Evolutionary conservation across 176 grass and related monocot genomes (phyloP).

Genomic region (Triticum monococcum): DNA sequence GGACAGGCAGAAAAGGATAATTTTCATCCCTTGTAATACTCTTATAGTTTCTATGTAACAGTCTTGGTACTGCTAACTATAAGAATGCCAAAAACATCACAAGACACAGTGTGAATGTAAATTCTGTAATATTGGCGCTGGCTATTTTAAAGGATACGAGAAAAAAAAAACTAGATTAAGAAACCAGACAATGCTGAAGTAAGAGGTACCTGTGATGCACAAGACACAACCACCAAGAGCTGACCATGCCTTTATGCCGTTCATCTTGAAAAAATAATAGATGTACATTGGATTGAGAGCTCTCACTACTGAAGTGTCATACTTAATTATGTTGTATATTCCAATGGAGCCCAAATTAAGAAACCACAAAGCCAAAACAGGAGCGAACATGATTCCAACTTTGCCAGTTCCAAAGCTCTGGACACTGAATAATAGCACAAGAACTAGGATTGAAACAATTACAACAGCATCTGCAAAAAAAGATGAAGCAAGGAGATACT

Average conservation of each 20-base stretch:
- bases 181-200: neutral
- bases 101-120: conserved; percentile 5
- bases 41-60: neutral
- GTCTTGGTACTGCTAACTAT: neutral
- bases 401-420: conserved; percentile 99
- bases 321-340: conserved; percentile 83
- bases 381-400: conserved; percentile 94
- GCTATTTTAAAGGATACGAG: neutral
- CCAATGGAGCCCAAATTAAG: conserved; percentile 74
- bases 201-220: conserved; percentile 85
- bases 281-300: conserved; percentile 92
- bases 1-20: neutral
- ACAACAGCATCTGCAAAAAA: conserved; percentile 85
- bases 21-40: conserved; percentile 17
- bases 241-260: conserved; percentile 82
- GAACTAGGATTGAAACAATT: conserved; percentile 66
- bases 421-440: conserved; percentile 84
- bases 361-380: conserved; percentile 89
- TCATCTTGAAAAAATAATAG: conserved; percentile 81
- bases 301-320: conserved; percentile 78
- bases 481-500: conserved; percentile 17
- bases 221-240: conserved; percentile 97
- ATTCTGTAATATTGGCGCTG: neutral
- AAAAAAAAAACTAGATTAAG: neutral
- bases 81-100: conserved; percentile 1